These are phyloP conservation scores for Xerocomus potaroensis DNA, from an alignment of 768 basidiomycete species.

Conservation along the genomic window DNA sequence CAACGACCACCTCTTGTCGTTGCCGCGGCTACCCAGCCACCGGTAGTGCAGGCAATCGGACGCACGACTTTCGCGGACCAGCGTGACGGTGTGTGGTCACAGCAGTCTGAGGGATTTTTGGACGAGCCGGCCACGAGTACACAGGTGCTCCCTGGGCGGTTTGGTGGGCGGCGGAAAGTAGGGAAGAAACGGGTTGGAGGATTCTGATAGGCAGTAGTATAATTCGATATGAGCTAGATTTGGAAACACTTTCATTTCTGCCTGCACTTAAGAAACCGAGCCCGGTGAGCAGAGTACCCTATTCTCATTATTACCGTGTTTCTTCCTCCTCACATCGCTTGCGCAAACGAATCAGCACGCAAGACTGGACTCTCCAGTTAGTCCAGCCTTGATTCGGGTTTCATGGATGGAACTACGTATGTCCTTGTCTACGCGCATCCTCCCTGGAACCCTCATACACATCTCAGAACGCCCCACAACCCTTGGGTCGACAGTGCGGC, in stretches of 20 bases:
- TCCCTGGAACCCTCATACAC: conserved; percentile 17
- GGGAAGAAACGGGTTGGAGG: conserved; percentile 70
- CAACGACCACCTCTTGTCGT: conserved; percentile 41
- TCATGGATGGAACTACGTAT: conserved; percentile 78
- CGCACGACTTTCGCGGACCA: conserved; percentile 1
- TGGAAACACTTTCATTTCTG: too few relatives aligned
- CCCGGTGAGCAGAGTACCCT: conserved; percentile 23
- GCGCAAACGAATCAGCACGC: conserved; percentile 41
- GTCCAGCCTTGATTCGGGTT: conserved; percentile 50
- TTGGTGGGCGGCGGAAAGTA: conserved; percentile 62
- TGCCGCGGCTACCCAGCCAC: conserved; percentile 23
- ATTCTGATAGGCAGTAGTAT: conserved; percentile 42
- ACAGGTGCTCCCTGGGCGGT: conserved; percentile 65
- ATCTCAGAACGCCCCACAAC: conserved; percentile 47
- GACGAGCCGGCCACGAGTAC: conserved; percentile 58
- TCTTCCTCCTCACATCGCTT: conserved; percentile 15
- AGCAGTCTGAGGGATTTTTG: conserved; percentile 19
- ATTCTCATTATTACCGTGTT: conserved; percentile 14
- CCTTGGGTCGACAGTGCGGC: conserved; percentile 59
- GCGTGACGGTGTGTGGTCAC: conserved; percentile 15
- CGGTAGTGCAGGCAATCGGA: conserved; percentile 8
- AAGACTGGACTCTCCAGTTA: conserved; percentile 66
- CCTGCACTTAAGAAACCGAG: not conserved
- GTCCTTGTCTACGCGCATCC: not conserved
- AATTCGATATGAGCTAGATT: conserved; percentile 9